A percentile compares a stretch with the other conserved stretches of the same genome.
phyloP scores from a whole-genome alignment of 23 red algal species.

The Gracilaria gracilis region DNA sequence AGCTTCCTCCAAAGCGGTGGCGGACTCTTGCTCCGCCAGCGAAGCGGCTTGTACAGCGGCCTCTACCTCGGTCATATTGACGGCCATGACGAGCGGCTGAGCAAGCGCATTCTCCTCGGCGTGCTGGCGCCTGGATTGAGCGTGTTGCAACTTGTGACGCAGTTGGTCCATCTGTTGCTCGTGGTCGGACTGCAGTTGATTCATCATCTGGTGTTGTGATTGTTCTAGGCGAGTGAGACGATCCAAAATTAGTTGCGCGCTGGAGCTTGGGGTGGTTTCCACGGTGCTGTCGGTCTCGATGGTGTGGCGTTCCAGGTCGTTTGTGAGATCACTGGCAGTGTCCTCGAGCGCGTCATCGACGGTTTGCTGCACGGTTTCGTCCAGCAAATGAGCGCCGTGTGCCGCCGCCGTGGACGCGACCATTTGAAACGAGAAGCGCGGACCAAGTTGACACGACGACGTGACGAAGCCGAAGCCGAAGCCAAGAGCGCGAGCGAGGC shows the following conservation, averaged over 20 bases:
- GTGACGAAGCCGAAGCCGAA: no score
- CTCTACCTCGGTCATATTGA: slow-evolving; percentile 75
- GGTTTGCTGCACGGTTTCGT: neutral
- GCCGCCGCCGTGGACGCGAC: neutral
- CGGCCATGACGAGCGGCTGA: slow-evolving; percentile 62
- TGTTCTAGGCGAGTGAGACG: slow-evolving; percentile 63
- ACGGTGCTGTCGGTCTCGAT: slow-evolving; percentile 22
- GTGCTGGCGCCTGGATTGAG: slow-evolving; percentile 19
- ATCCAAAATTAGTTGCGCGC: slow-evolving; percentile 61
- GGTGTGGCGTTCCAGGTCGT: neutral
- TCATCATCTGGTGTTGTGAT: slow-evolving; percentile 53
- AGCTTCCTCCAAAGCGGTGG: slow-evolving; percentile 60
- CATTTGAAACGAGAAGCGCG: no score
- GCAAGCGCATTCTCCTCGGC: slow-evolving; percentile 23
- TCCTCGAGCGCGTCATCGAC: neutral
- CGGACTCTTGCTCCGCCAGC: slow-evolving; percentile 64
- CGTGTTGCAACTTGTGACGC: slow-evolving; percentile 43
- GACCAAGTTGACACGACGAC: no score
- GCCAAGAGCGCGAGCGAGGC: no score
- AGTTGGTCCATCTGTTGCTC: slow-evolving; percentile 36
- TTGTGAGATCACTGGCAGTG: neutral
- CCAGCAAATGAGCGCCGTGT: neutral
- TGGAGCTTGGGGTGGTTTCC: slow-evolving; percentile 23
- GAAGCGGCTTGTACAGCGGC: slow-evolving; percentile 70
- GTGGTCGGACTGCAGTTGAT: slow-evolving; percentile 36